Conservation (phyloP, 192 early-diverging fungal species). For the Entomortierella lignicola region DNA sequence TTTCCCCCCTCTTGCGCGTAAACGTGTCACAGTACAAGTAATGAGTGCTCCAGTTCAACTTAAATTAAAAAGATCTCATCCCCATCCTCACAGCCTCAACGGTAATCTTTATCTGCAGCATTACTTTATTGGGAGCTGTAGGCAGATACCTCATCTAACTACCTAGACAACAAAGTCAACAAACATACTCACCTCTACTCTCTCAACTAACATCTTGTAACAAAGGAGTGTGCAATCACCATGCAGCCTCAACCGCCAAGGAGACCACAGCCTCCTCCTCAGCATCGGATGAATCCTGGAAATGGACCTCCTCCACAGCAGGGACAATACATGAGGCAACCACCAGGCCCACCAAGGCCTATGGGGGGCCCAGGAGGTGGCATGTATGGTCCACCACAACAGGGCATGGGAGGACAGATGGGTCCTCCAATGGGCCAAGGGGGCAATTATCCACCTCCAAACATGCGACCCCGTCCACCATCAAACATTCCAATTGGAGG, state of each 20-base stretch:
- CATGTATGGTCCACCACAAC: constrained; percentile 24
- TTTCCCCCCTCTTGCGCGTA: too few relatives aligned
- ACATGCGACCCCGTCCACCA: constrained; percentile 41
- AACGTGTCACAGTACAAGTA: too few relatives aligned
- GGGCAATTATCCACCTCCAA: constrained; percentile 31
- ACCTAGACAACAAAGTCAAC: too few relatives aligned
- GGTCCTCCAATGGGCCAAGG: constrained; percentile 32
- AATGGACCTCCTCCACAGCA: constrained; percentile 29
- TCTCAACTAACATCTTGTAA: background rate
- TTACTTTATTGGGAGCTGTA: too few relatives aligned
- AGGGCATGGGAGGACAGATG: constrained; percentile 20
- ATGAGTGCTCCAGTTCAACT: too few relatives aligned
- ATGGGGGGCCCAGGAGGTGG: constrained; percentile 35
- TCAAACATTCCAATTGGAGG: constrained; percentile 29
- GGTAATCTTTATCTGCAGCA: too few relatives aligned
- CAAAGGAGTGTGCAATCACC: background rate
- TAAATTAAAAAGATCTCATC: too few relatives aligned
- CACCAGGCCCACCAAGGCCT: constrained; percentile 22
- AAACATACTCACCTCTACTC: too few relatives aligned
- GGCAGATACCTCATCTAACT: too few relatives aligned
- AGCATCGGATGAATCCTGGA: constrained; percentile 27
- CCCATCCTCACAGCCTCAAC: too few relatives aligned
- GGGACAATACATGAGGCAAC: constrained; percentile 44
- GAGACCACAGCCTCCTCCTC: constrained; percentile 36
- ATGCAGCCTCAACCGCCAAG: constrained; percentile 47